These are phyloP conservation scores for Hibiscus mutabilis DNA, from an alignment of 345 rosid genomes.

Conservation along the genomic window DNA sequence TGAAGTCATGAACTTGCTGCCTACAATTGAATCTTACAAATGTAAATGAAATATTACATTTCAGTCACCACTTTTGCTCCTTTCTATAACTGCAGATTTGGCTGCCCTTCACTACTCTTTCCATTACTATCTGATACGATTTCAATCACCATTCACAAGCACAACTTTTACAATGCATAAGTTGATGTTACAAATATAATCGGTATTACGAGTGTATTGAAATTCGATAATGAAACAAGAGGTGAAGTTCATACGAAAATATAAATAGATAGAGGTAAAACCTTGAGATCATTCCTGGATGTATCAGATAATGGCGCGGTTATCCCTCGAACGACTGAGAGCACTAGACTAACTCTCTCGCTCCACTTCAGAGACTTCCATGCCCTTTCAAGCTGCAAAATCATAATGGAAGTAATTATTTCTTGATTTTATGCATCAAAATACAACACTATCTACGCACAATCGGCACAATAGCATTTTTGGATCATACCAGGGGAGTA, in stretches of 20 bases:
- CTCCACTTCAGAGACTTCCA: constrained; percentile 59
- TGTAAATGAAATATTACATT: no score
- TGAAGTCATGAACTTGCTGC: no score
- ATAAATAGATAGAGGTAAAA: neutral
- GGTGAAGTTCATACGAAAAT: neutral
- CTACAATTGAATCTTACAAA: no score
- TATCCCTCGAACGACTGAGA: constrained; percentile 49
- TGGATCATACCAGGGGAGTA: neutral
- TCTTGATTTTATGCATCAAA: neutral
- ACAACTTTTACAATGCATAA: neutral
- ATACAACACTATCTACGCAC: neutral
- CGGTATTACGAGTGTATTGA: no score
- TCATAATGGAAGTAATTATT: neutral
- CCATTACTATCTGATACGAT: neutral
- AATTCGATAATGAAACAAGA: neutral
- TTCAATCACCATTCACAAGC: neutral
- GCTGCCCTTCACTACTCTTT: neutral
- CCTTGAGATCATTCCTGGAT: constrained; percentile 33
- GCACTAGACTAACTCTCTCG: constrained; percentile 47
- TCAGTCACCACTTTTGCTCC: no score
- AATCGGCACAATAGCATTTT: neutral
- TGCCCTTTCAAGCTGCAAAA: constrained; percentile 66
- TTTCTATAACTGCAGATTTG: neutral
- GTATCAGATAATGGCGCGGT: constrained; percentile 37
- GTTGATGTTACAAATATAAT: neutral